These are phyloP conservation scores for Pseudogymnoascus sp. DNA, from an alignment of 2,329 filamentous ascomycete species.

Conservation along the genomic window DNA sequence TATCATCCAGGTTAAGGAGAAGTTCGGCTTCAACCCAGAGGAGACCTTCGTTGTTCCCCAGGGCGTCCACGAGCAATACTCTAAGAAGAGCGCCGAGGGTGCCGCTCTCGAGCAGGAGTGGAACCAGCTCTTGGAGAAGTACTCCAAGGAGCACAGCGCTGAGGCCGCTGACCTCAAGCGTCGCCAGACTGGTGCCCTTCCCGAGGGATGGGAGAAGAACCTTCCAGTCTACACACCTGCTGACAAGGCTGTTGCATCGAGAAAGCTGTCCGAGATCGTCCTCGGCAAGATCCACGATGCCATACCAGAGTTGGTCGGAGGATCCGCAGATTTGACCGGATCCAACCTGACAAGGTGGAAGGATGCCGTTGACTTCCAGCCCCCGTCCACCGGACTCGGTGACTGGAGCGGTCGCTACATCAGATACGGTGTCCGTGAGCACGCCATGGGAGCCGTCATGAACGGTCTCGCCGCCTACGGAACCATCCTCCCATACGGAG, in stretches of 20 bases:
- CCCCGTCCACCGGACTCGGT: conserved; percentile 74
- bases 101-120: conserved; percentile 88
- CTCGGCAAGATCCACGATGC: conserved; percentile 76
- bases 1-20: conserved; percentile 84
- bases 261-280: conserved; percentile 93
- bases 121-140: conserved; percentile 88
- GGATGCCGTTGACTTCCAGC: conserved; percentile 94
- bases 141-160: conserved; percentile 66
- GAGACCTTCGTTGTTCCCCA: conserved; percentile 90
- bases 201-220: conserved; percentile 91
- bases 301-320: conserved; percentile 86
- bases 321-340: conserved; percentile 94
- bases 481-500: conserved; percentile 84
- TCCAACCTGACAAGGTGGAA: conserved; percentile 99
- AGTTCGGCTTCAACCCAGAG: conserved; percentile 93
- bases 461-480: conserved; percentile 95
- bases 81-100: conserved; percentile 76
- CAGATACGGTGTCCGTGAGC: conserved; percentile 86
- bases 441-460: conserved; percentile 86
- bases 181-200: conserved; percentile 73
- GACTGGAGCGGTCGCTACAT: conserved; percentile 88
- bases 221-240: conserved; percentile 84
- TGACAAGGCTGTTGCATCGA: conserved; percentile 79
- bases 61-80: conserved; percentile 86
- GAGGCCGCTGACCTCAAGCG: conserved; percentile 76